Percentiles rank a stretch among this genome's conserved stretches.
phyloP scores from a whole-genome alignment of 140 eudicot genomes.

The Anethum foeniculum region DNA sequence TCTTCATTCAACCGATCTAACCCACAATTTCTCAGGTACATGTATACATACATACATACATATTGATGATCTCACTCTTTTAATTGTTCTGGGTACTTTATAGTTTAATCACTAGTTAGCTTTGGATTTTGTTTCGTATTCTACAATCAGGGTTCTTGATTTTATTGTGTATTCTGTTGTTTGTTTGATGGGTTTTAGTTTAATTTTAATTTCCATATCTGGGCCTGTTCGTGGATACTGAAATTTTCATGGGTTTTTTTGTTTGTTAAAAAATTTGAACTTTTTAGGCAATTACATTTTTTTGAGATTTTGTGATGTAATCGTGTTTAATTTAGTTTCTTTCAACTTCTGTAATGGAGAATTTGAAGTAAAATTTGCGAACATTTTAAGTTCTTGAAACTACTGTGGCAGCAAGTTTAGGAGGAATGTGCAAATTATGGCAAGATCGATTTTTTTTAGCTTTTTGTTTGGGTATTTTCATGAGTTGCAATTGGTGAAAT shows the following conservation, averaged over 20 bases:
- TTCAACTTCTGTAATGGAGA: not conserved
- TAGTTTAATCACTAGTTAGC: not conserved
- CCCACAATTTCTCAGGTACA: not conserved
- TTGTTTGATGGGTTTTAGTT: not conserved
- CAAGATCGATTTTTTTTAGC: not conserved
- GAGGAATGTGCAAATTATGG: not conserved
- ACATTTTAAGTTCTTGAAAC: too few species aligned
- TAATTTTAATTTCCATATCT: too few species aligned
- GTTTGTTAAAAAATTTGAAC: not conserved
- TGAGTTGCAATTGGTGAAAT: not conserved
- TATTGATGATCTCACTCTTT: not conserved
- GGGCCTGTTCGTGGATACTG: not conserved
- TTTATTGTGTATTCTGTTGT: not conserved
- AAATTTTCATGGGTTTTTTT: not conserved
- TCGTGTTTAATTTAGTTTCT: too few species aligned
- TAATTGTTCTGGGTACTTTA: not conserved
- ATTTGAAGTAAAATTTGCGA: not conserved
- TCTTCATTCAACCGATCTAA: not conserved
- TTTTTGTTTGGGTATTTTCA: not conserved
- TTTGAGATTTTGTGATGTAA: not conserved
- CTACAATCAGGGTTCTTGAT: not conserved
- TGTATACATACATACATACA: too few species aligned
- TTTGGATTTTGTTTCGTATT: too few species aligned
- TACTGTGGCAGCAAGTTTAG: not conserved
- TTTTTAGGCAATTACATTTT: too few species aligned